phyloP scores from a whole-genome alignment of 495 filamentous ascomycete species.

The Lasiosphaeris hirsuta region DNA sequence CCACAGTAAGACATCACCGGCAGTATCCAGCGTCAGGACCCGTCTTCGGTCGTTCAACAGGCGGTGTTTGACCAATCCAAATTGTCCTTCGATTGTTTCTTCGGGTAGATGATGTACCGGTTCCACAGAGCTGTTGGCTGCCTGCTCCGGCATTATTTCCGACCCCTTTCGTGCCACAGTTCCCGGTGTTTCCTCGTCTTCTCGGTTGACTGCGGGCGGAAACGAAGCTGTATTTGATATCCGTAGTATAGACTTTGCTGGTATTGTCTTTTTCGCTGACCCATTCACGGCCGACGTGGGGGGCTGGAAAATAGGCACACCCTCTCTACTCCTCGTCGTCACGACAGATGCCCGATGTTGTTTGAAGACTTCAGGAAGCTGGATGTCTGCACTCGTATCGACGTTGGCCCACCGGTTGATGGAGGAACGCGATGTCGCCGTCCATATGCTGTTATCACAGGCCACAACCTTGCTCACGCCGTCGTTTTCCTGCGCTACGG shows the following conservation, averaged over 20 bases:
- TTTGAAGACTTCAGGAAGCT: constrained; percentile 52
- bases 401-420: constrained; percentile 93
- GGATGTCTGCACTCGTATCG: constrained; percentile 59
- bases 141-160: constrained; percentile 58
- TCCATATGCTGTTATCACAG: constrained; percentile 83
- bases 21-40: constrained; percentile 88
- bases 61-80: constrained; percentile 89
- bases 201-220: constrained; percentile 46
- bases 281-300: constrained; percentile 30
- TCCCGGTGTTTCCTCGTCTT: constrained; percentile 40
- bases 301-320: constrained; percentile 14
- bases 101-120: constrained; percentile 74
- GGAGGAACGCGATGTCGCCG: constrained; percentile 86
- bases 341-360: constrained; percentile 53
- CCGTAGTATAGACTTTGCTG: constrained; percentile 68
- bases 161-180: constrained; percentile 55
- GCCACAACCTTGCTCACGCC: constrained; percentile 82
- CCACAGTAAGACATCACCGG: constrained; percentile 95
- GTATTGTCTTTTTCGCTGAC: constrained; percentile 59
- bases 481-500: constrained; percentile 85
- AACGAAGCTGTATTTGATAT: constrained; percentile 82
- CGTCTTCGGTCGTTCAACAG: constrained; percentile 87
- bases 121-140: constrained; percentile 48
- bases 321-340: constrained; percentile 34
- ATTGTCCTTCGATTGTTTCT: constrained; percentile 89